phyloP scores from a whole-genome alignment of 78 protist species.

The Isochrysis galbana region DNA sequence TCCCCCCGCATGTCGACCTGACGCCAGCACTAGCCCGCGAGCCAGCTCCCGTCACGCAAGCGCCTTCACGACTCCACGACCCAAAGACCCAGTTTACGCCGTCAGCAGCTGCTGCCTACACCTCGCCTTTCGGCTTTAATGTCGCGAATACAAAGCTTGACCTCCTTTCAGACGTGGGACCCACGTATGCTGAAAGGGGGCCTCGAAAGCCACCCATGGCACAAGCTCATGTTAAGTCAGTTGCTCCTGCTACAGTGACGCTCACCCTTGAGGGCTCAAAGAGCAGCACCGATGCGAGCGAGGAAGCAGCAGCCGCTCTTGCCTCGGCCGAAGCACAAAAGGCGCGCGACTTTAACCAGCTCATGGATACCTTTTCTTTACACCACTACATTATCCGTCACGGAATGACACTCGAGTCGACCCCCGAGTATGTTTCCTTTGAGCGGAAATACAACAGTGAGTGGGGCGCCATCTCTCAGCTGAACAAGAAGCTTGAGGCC shows the following conservation, averaged over 20 bases:
- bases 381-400: conserved; percentile 22
- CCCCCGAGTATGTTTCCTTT: not conserved
- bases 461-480: not conserved
- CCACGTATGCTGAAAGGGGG: not conserved
- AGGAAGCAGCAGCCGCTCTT: too few relatives aligned
- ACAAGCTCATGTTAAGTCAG: too few relatives aligned
- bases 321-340: too few relatives aligned
- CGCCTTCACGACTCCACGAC: not conserved
- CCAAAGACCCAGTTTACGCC: not conserved
- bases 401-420: not conserved
- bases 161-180: not conserved
- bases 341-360: not conserved
- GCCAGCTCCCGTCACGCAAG: not conserved
- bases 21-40: not conserved
- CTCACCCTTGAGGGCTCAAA: too few relatives aligned
- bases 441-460: not conserved
- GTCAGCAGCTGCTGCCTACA: not conserved
- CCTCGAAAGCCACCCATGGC: too few relatives aligned
- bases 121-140: not conserved
- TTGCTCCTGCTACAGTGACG: too few relatives aligned
- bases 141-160: not conserved
- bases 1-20: not conserved
- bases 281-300: too few relatives aligned
- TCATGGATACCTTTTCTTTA: not conserved
- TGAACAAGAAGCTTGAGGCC: not conserved